Evolutionary conservation across 2,329 filamentous ascomycete species (phyloP).

Genomic region (Knufia fluminis): DNA sequence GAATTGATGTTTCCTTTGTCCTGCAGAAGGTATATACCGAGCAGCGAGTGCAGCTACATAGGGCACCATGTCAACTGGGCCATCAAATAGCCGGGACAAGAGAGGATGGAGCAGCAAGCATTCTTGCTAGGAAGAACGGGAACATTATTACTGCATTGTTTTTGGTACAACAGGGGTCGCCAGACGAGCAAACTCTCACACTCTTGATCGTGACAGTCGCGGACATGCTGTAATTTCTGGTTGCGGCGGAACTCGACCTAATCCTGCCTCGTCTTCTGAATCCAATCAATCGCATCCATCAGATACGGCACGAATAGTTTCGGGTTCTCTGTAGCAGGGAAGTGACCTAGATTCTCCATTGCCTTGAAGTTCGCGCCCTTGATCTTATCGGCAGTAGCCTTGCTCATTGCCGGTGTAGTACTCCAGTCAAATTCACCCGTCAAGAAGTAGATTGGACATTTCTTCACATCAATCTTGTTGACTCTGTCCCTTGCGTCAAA

Average conservation of each 20-base stretch:
- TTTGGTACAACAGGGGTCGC: too few relatives aligned
- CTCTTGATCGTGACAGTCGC: too few relatives aligned
- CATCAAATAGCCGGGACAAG: too few relatives aligned
- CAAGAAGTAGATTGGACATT: constrained; percentile 43
- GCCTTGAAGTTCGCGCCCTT: constrained; percentile 35
- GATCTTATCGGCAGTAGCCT: constrained; percentile 41
- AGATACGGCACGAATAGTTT: constrained; percentile 31
- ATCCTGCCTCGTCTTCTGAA: constrained; percentile 21
- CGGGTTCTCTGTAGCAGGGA: constrained; percentile 40
- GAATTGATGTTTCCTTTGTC: too few relatives aligned
- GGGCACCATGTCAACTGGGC: too few relatives aligned
- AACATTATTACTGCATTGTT: too few relatives aligned
- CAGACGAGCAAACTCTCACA: too few relatives aligned
- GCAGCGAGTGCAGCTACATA: too few relatives aligned
- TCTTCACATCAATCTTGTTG: constrained; percentile 38
- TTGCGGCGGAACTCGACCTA: background rate
- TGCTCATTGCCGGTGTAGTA: constrained; percentile 39
- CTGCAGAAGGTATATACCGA: too few relatives aligned
- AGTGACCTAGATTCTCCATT: constrained; percentile 40
- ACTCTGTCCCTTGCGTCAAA: constrained; percentile 41
- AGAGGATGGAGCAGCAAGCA: too few relatives aligned
- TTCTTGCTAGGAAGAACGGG: too few relatives aligned
- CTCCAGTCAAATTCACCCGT: constrained; percentile 30
- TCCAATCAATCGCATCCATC: constrained; percentile 32
- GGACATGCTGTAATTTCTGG: too few relatives aligned